Evolutionary conservation across 2,329 filamentous ascomycete genomes (phyloP).

Genomic region (Colletotrichum destructivum): DNA sequence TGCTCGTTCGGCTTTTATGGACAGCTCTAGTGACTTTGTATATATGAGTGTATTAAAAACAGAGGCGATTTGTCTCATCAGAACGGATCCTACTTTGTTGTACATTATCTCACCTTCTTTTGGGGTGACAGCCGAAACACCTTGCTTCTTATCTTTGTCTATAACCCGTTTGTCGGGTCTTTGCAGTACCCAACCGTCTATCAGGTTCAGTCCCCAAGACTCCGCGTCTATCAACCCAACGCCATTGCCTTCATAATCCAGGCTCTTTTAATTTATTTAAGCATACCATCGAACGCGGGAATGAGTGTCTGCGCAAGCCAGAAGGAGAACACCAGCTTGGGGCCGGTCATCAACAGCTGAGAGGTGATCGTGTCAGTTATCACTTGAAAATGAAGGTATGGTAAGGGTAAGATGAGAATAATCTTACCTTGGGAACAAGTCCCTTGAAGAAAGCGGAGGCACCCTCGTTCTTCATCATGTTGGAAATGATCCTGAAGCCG

Average conservation of each 20-base stretch:
- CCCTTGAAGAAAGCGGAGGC: slow-evolving; percentile 96
- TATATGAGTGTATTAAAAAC: slow-evolving; percentile 34
- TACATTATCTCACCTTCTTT: slow-evolving; percentile 39
- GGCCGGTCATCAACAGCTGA: slow-evolving; percentile 95
- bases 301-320: slow-evolving; percentile 99
- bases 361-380: slow-evolving; percentile 42
- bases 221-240: slow-evolving; percentile 44
- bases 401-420: neutral
- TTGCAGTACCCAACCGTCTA: slow-evolving; percentile 50
- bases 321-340: slow-evolving; percentile 99
- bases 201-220: slow-evolving; percentile 48
- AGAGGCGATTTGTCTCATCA: slow-evolving; percentile 39
- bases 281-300: slow-evolving; percentile 81
- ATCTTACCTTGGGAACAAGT: slow-evolving; percentile 84
- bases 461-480: slow-evolving; percentile 95
- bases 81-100: slow-evolving; percentile 35
- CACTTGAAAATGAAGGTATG: neutral
- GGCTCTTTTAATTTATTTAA: slow-evolving; percentile 51
- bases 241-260: slow-evolving; percentile 27
- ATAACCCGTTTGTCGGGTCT: slow-evolving; percentile 18
- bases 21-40: neutral
- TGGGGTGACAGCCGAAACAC: slow-evolving; percentile 6
- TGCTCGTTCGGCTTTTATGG: neutral
- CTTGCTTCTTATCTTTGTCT: slow-evolving; percentile 30
- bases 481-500: slow-evolving; percentile 90